Base-by-base conservation (phyloP, 2,329 filamentous ascomycete genomes). In the Fusarium ramigenum region DNA sequence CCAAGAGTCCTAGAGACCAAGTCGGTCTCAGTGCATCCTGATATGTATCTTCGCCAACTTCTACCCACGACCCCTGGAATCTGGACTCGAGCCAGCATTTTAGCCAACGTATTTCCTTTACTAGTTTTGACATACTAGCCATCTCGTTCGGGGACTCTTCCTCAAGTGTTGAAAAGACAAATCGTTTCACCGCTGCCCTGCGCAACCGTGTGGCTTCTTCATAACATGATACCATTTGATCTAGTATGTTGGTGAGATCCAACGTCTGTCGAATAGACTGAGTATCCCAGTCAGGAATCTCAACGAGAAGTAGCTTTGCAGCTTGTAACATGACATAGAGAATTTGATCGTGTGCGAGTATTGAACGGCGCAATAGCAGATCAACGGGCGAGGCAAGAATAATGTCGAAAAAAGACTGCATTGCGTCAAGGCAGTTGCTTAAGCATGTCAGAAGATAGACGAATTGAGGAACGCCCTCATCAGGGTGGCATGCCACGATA, bases 381-480 rank as follows among this genome's bases (percentile, higher is more conserved):
- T 79, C 77, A 4, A 79, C 60, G 4, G 80, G 75, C 7, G 81
- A 70, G 4, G 76, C 76, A 12, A 81, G 75, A 19, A 82, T 56
- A 11, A 79, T 73, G 28, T 76, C 75, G 34, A 82, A 81, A 63
- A 81, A 84, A 9, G 77, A 75, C 44, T 72, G 75, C 19, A 80
- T 79, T 43, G 83, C 80, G 30, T 79, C 65, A 14, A 85, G 73
- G 65, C 82, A 82, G 63, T 81, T 79, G 15, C 77, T 72, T 56
- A 85, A 78, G 47, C 80, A 81, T 58, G 82, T 78, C 4, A 76
- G 66, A 37, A 80, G 79, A 61, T 79, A 79, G 10, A 74, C 72
- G 25, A 77, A 74, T 9, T 73, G 75, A 5, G 77, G 71, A 11
- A 79, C 73, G 23, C 72, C 68, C 39, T 78, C 77, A n/a, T 77